phyloP scores from a whole-genome alignment of 73 alveolate genomes.

The Uronychia setigera region DNA sequence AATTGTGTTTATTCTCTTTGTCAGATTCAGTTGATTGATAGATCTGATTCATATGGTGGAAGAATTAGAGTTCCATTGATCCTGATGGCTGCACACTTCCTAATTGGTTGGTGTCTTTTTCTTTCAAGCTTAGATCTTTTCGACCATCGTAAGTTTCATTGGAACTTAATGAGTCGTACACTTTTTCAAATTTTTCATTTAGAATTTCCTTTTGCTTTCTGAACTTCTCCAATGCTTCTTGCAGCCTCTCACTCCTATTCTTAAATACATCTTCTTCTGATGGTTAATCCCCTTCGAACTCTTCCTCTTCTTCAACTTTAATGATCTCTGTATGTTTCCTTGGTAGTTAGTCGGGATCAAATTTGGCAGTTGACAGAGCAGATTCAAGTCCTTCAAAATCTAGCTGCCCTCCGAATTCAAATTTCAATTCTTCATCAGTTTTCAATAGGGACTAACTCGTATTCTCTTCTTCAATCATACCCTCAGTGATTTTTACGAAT shows the following conservation, averaged over 20 bases:
- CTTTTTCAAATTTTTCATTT: background rate
- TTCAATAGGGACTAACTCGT: background rate
- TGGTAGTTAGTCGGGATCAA: too few relatives aligned
- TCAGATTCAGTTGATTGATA: too few relatives aligned
- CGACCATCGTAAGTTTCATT: background rate
- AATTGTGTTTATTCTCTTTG: too few relatives aligned
- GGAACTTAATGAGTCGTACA: background rate
- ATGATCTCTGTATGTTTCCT: too few relatives aligned
- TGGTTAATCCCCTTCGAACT: background rate
- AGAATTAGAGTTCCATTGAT: too few relatives aligned
- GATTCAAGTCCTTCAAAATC: too few relatives aligned
- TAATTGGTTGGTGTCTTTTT: too few relatives aligned
- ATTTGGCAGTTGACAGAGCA: too few relatives aligned
- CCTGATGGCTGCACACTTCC: too few relatives aligned
- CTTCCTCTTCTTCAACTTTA: too few relatives aligned
- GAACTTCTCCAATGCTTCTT: background rate
- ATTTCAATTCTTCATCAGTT: background rate
- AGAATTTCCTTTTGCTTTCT: background rate
- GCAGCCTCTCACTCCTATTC: background rate
- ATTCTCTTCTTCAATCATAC: background rate
- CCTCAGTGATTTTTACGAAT: background rate
- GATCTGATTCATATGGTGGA: too few relatives aligned
- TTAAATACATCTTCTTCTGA: background rate
- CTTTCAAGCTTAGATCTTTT: background rate
- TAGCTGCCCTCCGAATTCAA: too few relatives aligned